Base-by-base conservation (phyloP, 1,284 basidiomycete species). In the Sphagnurus paluster region DNA sequence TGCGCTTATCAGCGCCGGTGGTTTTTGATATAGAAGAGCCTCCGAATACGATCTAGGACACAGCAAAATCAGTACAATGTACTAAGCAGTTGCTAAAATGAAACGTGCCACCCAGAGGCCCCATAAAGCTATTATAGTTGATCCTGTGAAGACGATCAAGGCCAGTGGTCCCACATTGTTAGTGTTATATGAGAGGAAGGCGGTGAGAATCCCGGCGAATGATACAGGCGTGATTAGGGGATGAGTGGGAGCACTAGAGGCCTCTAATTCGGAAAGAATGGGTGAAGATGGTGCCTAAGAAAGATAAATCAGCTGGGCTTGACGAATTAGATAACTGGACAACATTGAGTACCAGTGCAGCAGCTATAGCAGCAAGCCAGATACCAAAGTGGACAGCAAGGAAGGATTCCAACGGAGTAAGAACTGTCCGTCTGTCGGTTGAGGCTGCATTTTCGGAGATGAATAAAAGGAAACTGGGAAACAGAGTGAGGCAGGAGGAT, bases 1-100 rank as follows among this genome's bases (percentile, higher is more conserved):
- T 91, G 49, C 79, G 81, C 59, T 90, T 90, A 67, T 90, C 86
- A 20, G 87, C 83, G 5, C 87, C 87, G 2, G 87, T 90, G 58
- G 79, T 86, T 60, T 76, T 79, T 16, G 86, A 89, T 34, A 77
- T 64, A 35, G 67, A 70, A 11, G 83, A 71, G 9, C 74, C 74
- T 24, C 76, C 75, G 56, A 90, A 90, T 41, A 83, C 59, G 35
- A 83, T 72, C 87, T 90, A 53, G 17, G 21, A 10, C 30, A 48
- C 24, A 5, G 17, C 14, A 28, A 13, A 9, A 13, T 35, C 40
- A 34, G 14, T 42, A 30, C 25, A 20, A 4, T 25, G n/a, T 11
- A 16, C 20, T 24, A 32, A 7, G 7, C 21, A 8, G 30, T 5
- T 40, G 5, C 36, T 41, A 45, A 33, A 51, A 48, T 38, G 33